Percentiles rank a stretch among this genome's conserved stretches.
Evolutionary conservation across 495 filamentous ascomycete species (phyloP).

Genomic region (Cryomyces minteri): DNA sequence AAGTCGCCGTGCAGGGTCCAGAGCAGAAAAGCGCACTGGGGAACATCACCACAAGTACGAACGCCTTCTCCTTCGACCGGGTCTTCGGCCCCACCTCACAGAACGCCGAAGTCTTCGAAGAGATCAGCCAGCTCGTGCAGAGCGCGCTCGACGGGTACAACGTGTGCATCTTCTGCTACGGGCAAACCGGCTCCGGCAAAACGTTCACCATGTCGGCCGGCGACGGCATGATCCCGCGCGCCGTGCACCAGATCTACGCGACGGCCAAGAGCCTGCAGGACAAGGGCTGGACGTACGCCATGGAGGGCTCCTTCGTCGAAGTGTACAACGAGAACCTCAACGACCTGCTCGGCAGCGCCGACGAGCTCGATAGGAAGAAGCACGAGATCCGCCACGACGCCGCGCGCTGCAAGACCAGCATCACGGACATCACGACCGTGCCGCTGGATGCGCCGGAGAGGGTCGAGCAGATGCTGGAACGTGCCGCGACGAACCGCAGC

Average conservation of each 20-base stretch:
- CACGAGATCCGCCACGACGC: slow-evolving; percentile 85
- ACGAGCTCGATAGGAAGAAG: slow-evolving; percentile 68
- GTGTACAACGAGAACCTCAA: slow-evolving; percentile 97
- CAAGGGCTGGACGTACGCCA: slow-evolving; percentile 85
- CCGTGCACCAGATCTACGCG: slow-evolving; percentile 82
- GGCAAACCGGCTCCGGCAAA: slow-evolving; percentile 93
- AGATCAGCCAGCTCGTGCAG: slow-evolving; percentile 94
- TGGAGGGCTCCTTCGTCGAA: slow-evolving; percentile 95
- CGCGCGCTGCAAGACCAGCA: slow-evolving; percentile 57
- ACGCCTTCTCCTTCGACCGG: slow-evolving; percentile 82
- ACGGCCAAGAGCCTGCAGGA: slow-evolving; percentile 64
- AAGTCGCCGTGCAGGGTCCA: slow-evolving; percentile 66
- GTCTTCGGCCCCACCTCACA: slow-evolving; percentile 64
- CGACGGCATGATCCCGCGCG: slow-evolving; percentile 92
- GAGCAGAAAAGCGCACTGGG: slow-evolving; percentile 76
- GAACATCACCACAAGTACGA: slow-evolving; percentile 49
- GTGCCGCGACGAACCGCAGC: slow-evolving; percentile 66
- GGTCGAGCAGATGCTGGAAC: slow-evolving; percentile 59
- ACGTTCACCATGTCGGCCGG: slow-evolving; percentile 76
- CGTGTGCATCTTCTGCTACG: slow-evolving; percentile 98
- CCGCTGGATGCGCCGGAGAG: slow-evolving; percentile 55
- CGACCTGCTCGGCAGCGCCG: slow-evolving; percentile 65
- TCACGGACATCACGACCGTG: slow-evolving; percentile 70
- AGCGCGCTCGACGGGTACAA: slow-evolving; percentile 95
- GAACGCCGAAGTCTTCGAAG: slow-evolving; percentile 84